A percentile compares a stretch with the other conserved stretches of the same genome.
phyloP scores from a whole-genome alignment of 1,284 basidiomycete species.

The Cryptococcus deneoformans region DNA sequence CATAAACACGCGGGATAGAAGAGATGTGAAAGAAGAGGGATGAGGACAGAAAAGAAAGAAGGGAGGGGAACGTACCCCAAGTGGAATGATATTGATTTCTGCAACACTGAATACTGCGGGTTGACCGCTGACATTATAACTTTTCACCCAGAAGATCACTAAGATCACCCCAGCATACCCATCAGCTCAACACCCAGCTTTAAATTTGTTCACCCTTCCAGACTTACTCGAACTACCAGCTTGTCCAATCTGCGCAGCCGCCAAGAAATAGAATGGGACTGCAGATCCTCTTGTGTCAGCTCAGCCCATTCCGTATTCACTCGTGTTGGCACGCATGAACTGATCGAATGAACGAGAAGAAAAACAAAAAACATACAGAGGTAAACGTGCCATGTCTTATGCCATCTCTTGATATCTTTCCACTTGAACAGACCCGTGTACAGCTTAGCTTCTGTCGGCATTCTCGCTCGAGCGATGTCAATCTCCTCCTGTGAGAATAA shows the following conservation, averaged over 20 bases:
- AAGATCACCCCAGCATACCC: not conserved
- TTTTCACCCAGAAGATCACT: slow-evolving; percentile 35
- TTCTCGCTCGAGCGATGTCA: slow-evolving; percentile 19
- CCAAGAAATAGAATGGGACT: slow-evolving; percentile 28
- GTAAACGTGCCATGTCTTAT: slow-evolving; percentile 29
- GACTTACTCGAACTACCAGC: slow-evolving; percentile 22
- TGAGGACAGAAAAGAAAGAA: too few relatives aligned
- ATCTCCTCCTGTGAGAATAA: slow-evolving; percentile 25
- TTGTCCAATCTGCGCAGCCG: slow-evolving; percentile 22
- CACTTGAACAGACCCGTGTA: slow-evolving; percentile 33
- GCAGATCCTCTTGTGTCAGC: not conserved
- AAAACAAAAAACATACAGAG: slow-evolving; percentile 17
- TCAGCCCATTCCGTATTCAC: not conserved
- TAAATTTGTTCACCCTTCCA: too few relatives aligned
- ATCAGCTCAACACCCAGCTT: not conserved
- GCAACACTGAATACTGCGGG: slow-evolving; percentile 20
- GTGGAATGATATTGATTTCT: slow-evolving; percentile 28
- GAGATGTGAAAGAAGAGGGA: too few relatives aligned
- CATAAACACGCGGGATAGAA: too few relatives aligned
- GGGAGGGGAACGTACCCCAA: slow-evolving; percentile 13
- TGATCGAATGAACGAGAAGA: not conserved
- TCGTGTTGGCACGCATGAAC: too few relatives aligned
- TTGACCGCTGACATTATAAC: slow-evolving; percentile 20
- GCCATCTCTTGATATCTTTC: slow-evolving; percentile 29
- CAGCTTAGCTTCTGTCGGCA: slow-evolving; percentile 28